phyloP scores from a whole-genome alignment of 768 basidiomycete genomes.

The Hygrophoropsis aurantiaca region DNA sequence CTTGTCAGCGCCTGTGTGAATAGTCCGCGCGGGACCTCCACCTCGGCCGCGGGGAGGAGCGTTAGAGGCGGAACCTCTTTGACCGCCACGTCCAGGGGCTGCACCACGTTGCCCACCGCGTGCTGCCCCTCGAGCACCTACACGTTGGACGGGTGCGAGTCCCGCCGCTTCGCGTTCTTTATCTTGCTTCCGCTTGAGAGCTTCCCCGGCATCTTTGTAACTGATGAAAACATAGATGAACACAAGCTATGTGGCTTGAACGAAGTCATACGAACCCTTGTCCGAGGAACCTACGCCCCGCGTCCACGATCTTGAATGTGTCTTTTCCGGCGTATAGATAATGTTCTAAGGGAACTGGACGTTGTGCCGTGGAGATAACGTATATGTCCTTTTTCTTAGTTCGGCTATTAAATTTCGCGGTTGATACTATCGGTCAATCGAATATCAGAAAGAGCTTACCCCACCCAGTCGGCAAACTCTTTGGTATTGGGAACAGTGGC shows the following conservation, averaged over 20 bases:
- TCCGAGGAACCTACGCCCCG: slow-evolving; percentile 67
- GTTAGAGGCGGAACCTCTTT: slow-evolving; percentile 47
- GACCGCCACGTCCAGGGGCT: slow-evolving; percentile 50
- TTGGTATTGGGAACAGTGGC: slow-evolving; percentile 98
- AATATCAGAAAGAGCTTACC: slow-evolving; percentile 51
- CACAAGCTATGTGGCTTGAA: not conserved
- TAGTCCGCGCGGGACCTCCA: slow-evolving; percentile 51
- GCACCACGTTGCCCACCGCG: slow-evolving; percentile 47
- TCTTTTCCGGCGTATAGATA: slow-evolving; percentile 95
- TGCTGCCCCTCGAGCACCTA: slow-evolving; percentile 76
- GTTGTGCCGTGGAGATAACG: slow-evolving; percentile 94
- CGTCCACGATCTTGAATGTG: slow-evolving; percentile 88
- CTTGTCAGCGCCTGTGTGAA: slow-evolving; percentile 76
- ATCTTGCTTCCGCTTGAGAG: slow-evolving; percentile 91
- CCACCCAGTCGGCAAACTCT: slow-evolving; percentile 99
- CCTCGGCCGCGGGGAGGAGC: slow-evolving; percentile 39
- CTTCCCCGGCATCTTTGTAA: slow-evolving; percentile 88
- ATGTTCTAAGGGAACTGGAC: slow-evolving; percentile 97
- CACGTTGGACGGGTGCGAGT: slow-evolving; percentile 77
- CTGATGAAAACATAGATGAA: slow-evolving; percentile 37
- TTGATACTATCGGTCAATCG: not conserved
- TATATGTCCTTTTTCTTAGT: slow-evolving; percentile 99
- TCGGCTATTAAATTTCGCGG: slow-evolving; percentile 51
- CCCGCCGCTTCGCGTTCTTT: slow-evolving; percentile 97
- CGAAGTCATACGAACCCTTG: slow-evolving; percentile 66